These are phyloP conservation scores for Penicillium pulvis DNA, from an alignment of 495 filamentous ascomycete genomes.

Conservation along the genomic window DNA sequence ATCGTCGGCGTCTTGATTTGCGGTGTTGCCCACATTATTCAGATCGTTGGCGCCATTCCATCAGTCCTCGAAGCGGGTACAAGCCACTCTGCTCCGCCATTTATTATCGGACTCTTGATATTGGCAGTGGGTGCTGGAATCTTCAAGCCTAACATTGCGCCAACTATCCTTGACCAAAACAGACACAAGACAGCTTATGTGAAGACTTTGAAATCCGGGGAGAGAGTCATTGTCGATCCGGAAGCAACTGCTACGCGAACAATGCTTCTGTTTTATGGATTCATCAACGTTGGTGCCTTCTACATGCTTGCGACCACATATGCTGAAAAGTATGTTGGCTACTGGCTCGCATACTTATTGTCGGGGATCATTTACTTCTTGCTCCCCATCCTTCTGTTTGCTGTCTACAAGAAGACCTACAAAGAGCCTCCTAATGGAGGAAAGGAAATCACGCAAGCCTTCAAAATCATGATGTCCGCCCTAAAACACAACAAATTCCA, in stretches of 20 bases:
- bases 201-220: constrained; percentile 38
- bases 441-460: constrained; percentile 56
- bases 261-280: constrained; percentile 42
- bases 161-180: constrained; percentile 39
- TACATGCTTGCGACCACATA: constrained; percentile 41
- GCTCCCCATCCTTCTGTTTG: constrained; percentile 52
- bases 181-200: constrained; percentile 31
- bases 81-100: constrained; percentile 53
- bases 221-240: constrained; percentile 44
- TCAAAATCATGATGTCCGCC: constrained; percentile 54
- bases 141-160: constrained; percentile 46
- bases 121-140: constrained; percentile 39
- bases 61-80: constrained; percentile 55
- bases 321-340: constrained; percentile 43
- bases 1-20: constrained; percentile 64
- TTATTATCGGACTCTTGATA: constrained; percentile 55
- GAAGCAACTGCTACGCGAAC: constrained; percentile 34
- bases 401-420: constrained; percentile 48
- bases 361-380: constrained; percentile 53
- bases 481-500: constrained; percentile 58
- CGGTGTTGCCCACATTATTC: constrained; percentile 65
- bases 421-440: constrained; percentile 51
- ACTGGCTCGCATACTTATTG: constrained; percentile 38
- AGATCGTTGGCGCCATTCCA: constrained; percentile 62
- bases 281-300: constrained; percentile 44